Base-by-base conservation (phyloP, 345 rosid species). In the Populus simonii region DNA sequence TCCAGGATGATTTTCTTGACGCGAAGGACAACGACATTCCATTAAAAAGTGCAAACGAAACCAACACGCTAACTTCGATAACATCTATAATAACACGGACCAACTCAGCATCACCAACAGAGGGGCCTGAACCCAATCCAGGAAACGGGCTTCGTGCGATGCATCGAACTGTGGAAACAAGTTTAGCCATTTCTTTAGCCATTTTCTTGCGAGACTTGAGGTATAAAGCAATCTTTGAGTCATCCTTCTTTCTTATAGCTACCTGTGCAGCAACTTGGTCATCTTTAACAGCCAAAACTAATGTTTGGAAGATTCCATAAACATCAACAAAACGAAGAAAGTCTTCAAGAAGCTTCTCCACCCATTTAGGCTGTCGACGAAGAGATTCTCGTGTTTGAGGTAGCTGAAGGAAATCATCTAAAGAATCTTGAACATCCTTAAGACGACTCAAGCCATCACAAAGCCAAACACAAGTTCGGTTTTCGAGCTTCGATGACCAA, bases 331-430 rank as follows among this genome's bases (percentile, higher is more conserved):
- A 89, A 17, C 76, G 82, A 66, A 90, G 86, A 69, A 88, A 85
- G 66, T 86, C 87, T 36, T 87, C 89, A 0, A 90, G 88, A 78
- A 90, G 86, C 73, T 85, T 84, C 66, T 90, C 94, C 1, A 87
- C 80, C 80, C 83, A 84, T 23, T 47, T 72, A 39, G 84, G 87
- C 23, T 87, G 80, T 25, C 78, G 76, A 71, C 85, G 79, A 51
- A 90, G 84, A 71, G 87, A 82, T 2, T 84, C 84, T 20, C 72
- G 92, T 15, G 89, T 82, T 47, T 90, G 92, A 3, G 92, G 92
- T 75, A 90, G 88, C 70, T 80, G 90, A 78, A 90, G 89, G 70
- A 85, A 71, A 63, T 89, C 92, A 18, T 77, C 83, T 1, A 89
- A 80, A 15, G 84, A 78, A 74, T 89, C 84, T 53, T 89, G 92